phyloP scores from a whole-genome alignment of 768 basidiomycete species.

The Russula brevipes region DNA sequence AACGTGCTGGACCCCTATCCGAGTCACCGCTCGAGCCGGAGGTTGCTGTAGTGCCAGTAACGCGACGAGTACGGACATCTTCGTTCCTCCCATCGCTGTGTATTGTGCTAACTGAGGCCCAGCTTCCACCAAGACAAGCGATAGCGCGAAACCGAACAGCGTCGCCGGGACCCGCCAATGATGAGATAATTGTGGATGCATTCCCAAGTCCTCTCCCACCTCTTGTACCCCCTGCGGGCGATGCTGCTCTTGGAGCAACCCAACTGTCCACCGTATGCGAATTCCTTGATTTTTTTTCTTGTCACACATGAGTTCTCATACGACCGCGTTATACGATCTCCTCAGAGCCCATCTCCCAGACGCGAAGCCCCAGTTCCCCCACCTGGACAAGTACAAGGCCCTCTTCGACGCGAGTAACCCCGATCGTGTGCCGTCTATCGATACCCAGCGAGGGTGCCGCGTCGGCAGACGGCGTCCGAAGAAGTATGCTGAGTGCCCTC shows the following conservation, averaged over 20 bases:
- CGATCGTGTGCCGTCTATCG: conserved; percentile 9
- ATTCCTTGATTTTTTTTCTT: too few species aligned
- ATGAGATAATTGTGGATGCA: too few species aligned
- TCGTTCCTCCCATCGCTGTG: neutral
- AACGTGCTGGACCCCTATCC: neutral
- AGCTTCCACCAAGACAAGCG: conserved; percentile 20
- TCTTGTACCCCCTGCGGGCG: too few species aligned
- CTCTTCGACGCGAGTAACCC: conserved; percentile 25
- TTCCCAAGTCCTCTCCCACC: too few species aligned
- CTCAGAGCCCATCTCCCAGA: conserved; percentile 18
- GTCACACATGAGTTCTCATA: too few species aligned
- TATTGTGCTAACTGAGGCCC: neutral
- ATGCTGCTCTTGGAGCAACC: too few species aligned
- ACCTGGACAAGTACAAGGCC: conserved; percentile 24
- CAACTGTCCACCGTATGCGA: too few species aligned
- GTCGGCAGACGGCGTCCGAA: neutral
- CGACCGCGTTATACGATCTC: neutral
- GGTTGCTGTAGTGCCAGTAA: neutral
- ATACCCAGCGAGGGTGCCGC: conserved; percentile 9
- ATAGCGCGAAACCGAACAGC: too few species aligned
- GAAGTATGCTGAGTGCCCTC: neutral
- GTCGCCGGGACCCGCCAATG: too few species aligned
- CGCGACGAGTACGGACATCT: conserved; percentile 4
- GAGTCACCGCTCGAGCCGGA: neutral
- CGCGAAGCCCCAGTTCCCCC: conserved; percentile 10